phyloP scores from a whole-genome alignment of 1,139 yeast genomes.

The Meyerozyma guilliermondii region DNA sequence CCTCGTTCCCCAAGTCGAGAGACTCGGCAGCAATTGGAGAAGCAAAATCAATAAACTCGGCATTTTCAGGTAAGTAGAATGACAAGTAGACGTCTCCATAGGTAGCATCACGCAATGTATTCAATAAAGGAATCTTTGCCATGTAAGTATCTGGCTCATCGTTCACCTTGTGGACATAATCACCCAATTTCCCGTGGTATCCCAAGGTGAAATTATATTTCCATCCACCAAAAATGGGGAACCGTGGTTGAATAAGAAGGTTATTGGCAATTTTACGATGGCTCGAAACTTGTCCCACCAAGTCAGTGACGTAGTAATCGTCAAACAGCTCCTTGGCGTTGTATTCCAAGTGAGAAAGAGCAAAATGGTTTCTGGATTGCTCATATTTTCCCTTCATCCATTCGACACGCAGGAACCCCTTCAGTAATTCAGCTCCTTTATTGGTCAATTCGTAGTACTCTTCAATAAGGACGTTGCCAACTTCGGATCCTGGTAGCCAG shows the following conservation, averaged over 20 bases:
- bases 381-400: conserved; percentile 56
- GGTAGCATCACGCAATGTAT: conserved; percentile 63
- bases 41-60: conserved; percentile 54
- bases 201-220: conserved; percentile 92
- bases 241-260: conserved; percentile 74
- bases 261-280: conserved; percentile 47
- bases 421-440: conserved; percentile 60
- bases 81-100: conserved; percentile 61
- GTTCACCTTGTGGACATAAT: conserved; percentile 43
- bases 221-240: conserved; percentile 96
- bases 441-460: conserved; percentile 83
- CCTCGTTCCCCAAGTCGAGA: conserved; percentile 37
- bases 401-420: conserved; percentile 75
- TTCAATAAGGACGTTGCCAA: conserved; percentile 50
- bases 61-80: conserved; percentile 85
- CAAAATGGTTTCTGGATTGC: conserved; percentile 38
- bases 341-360: conserved; percentile 53
- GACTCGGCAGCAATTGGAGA: conserved; percentile 49
- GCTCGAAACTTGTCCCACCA: conserved; percentile 93
- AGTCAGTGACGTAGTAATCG: conserved; percentile 72
- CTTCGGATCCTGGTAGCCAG: conserved; percentile 55
- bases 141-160: conserved; percentile 50
- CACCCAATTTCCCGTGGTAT: conserved; percentile 63
- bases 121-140: conserved; percentile 65
- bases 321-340: conserved; percentile 49